Evolutionary conservation across 208 protist species (phyloP).

Genomic region (Leishmania turanica): DNA sequence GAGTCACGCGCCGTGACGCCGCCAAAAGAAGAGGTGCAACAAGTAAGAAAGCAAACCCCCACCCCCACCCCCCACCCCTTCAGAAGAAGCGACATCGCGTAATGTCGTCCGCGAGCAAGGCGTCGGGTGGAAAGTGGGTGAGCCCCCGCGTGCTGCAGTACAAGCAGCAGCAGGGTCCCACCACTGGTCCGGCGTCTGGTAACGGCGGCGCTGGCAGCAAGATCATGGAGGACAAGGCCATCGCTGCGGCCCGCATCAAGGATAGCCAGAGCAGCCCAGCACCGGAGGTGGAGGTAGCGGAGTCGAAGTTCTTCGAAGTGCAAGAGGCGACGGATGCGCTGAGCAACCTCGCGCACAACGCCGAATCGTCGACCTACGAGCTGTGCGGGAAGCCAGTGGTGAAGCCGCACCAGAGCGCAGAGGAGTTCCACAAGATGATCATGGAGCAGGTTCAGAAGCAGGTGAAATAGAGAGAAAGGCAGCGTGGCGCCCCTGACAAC

Average conservation of each 20-base stretch:
- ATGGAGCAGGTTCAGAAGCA: conserved; percentile 43
- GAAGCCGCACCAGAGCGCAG: conserved; percentile 28
- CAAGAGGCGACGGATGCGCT: conserved; percentile 84
- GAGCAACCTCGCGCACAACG: conserved; percentile 83
- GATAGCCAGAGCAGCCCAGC: conserved; percentile 30
- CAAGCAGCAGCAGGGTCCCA: conserved; percentile 39
- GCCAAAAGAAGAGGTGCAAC: not conserved
- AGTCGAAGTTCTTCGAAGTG: conserved; percentile 67
- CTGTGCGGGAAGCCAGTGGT: conserved; percentile 36
- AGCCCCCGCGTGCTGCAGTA: conserved; percentile 38
- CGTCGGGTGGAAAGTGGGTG: conserved; percentile 31
- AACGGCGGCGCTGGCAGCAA: conserved; percentile 31
- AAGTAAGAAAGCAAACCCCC: not conserved
- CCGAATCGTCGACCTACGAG: conserved; percentile 33
- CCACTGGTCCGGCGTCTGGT: conserved; percentile 18
- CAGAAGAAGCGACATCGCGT: not conserved
- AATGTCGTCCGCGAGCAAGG: conserved; percentile 17
- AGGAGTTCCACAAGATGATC: conserved; percentile 44
- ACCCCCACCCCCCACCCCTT: too few species aligned
- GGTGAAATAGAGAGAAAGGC: conserved; percentile 3
- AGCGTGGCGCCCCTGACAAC: not conserved
- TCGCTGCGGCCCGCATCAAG: conserved; percentile 43
- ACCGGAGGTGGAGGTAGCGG: conserved; percentile 43
- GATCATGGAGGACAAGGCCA: conserved; percentile 61
- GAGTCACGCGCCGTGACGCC: not conserved